Evolutionary conservation across 805 yeast genomes (phyloP).

Genomic region (Jamesozyma hellenica): DNA sequence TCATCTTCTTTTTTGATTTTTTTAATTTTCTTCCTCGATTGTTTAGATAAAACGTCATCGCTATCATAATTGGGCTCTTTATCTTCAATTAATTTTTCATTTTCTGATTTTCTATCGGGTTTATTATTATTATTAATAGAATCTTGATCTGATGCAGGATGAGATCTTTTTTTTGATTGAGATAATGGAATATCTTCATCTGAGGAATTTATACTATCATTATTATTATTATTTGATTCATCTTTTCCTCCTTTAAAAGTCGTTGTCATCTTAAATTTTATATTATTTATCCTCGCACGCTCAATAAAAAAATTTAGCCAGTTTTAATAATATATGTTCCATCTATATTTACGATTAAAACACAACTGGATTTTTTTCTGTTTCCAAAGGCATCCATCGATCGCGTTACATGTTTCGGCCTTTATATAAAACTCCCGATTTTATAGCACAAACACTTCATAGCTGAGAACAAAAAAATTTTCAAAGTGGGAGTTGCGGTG

Average conservation of each 20-base stretch:
- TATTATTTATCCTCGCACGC: too few species aligned
- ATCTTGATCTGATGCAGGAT: neutral
- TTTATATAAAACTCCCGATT: too few species aligned
- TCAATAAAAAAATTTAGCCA: too few species aligned
- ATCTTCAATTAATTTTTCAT: slow-evolving; percentile 1
- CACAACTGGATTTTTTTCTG: too few species aligned
- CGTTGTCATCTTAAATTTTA: neutral
- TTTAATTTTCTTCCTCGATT: slow-evolving; percentile 6
- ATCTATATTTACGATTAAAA: too few species aligned
- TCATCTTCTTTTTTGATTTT: neutral
- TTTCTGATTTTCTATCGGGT: neutral
- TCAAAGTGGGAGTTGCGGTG: too few species aligned
- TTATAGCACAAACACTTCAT: too few species aligned
- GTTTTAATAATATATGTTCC: too few species aligned
- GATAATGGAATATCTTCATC: slow-evolving; percentile 4
- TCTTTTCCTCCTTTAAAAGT: neutral
- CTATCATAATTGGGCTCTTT: slow-evolving; percentile 14
- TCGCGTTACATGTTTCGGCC: too few species aligned
- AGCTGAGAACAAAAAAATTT: too few species aligned
- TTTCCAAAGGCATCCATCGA: too few species aligned
- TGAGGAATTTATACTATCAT: neutral
- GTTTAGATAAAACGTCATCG: slow-evolving; percentile 16
- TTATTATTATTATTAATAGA: neutral
- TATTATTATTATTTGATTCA: too few species aligned
- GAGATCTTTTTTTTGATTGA: neutral